Percentiles rank a stretch among this genome's conserved stretches.
Evolutionary conservation across 495 filamentous ascomycete genomes (phyloP).

Genomic region (Xylaria nigripes): DNA sequence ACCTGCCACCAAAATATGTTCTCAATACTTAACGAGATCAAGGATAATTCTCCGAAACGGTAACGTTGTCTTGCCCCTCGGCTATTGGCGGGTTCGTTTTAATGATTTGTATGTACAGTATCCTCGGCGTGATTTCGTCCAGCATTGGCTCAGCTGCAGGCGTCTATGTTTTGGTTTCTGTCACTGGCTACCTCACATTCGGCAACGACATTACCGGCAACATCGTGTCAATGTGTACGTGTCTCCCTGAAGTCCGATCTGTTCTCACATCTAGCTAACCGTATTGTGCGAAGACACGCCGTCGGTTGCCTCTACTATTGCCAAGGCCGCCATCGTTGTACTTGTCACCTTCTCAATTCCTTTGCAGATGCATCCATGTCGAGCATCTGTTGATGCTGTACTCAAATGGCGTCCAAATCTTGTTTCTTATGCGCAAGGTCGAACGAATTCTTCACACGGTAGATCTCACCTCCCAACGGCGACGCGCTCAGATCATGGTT

Average conservation of each 20-base stretch:
- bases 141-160: conserved; percentile 74
- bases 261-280: not conserved
- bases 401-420: conserved; percentile 74
- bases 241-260: not conserved
- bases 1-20: conserved; percentile 99
- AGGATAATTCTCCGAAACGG: conserved; percentile 61
- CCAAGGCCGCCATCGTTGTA: conserved; percentile 88
- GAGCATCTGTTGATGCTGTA: conserved; percentile 86
- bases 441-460: conserved; percentile 29
- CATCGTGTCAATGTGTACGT: conserved; percentile 82
- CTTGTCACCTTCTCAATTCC: conserved; percentile 97
- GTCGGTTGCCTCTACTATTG: conserved; percentile 79
- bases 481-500: conserved; percentile 33
- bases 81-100: conserved; percentile 13
- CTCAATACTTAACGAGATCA: conserved; percentile 91
- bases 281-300: conserved; percentile 47
- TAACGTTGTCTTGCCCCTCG: conserved; percentile 2
- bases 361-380: conserved; percentile 88
- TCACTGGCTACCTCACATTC: conserved; percentile 93
- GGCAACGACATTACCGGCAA: conserved; percentile 81
- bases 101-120: conserved; percentile 38
- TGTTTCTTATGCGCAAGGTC: conserved; percentile 20
- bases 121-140: conserved; percentile 68
- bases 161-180: conserved; percentile 83
- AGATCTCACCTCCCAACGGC: conserved; percentile 36